Conservation (phyloP, 2,329 filamentous ascomycete species). For the Botryotinia narcissicola region DNA sequence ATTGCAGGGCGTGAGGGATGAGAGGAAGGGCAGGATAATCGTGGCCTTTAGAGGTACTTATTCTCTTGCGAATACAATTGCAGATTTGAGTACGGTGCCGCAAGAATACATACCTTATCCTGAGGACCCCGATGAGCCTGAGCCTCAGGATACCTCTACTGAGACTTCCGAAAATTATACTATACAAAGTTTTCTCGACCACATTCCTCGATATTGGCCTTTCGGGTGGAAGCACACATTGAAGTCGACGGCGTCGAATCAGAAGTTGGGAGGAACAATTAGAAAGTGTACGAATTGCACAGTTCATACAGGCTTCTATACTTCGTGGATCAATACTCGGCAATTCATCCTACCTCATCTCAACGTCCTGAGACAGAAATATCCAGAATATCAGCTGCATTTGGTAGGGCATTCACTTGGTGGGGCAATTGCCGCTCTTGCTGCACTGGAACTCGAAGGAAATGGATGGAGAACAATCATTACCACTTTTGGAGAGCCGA, state of each 20-base stretch:
- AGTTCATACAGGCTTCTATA: slow-evolving; percentile 86
- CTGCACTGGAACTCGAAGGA: slow-evolving; percentile 72
- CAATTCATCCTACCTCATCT: slow-evolving; percentile 67
- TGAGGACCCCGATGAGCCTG: slow-evolving; percentile 39
- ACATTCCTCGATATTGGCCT: neutral
- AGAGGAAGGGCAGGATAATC: slow-evolving; percentile 56
- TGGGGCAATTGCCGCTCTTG: slow-evolving; percentile 85
- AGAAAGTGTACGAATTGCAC: slow-evolving; percentile 77
- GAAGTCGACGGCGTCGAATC: neutral
- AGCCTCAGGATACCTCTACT: neutral
- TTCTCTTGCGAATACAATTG: slow-evolving; percentile 85
- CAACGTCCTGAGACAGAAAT: slow-evolving; percentile 52
- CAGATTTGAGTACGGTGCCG: slow-evolving; percentile 84
- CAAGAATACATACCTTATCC: slow-evolving; percentile 91
- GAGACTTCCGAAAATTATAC: neutral
- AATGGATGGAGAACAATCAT: slow-evolving; percentile 73
- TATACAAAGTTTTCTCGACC: neutral
- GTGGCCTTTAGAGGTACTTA: slow-evolving; percentile 94
- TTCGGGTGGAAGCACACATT: neutral
- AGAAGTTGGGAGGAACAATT: neutral
- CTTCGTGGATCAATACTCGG: slow-evolving; percentile 77
- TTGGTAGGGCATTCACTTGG: slow-evolving; percentile 87
- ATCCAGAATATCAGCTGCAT: slow-evolving; percentile 71
- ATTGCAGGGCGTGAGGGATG: neutral
- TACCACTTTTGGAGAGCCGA: slow-evolving; percentile 91